Evolutionary conservation across 805 yeast species (phyloP).

Genomic region (Candida boleticola): DNA sequence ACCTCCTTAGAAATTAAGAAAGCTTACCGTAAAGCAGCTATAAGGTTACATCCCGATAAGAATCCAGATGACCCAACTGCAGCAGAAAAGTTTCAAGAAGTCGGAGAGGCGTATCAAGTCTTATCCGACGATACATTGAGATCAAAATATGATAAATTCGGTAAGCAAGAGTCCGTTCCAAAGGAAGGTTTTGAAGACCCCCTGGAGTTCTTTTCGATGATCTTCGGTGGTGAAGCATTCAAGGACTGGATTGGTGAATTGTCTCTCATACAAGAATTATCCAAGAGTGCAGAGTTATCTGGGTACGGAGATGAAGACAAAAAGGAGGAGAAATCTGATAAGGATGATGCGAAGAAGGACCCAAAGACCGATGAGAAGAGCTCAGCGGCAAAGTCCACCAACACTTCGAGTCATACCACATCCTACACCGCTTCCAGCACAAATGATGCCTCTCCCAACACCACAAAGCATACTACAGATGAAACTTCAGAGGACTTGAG

Average conservation of each 20-base stretch:
- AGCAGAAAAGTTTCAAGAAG: slow-evolving; percentile 44
- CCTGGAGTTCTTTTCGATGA: slow-evolving; percentile 73
- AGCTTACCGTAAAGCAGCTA: slow-evolving; percentile 46
- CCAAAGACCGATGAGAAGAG: slow-evolving; percentile 36
- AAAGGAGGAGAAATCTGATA: too few relatives aligned
- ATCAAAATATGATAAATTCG: slow-evolving; percentile 68
- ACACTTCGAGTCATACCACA: neutral
- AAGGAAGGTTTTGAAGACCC: slow-evolving; percentile 79
- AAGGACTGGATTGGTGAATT: slow-evolving; percentile 82
- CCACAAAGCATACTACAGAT: neutral
- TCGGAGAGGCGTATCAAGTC: slow-evolving; percentile 75
- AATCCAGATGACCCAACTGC: slow-evolving; percentile 46
- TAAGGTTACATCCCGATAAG: slow-evolving; percentile 43
- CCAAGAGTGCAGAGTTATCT: slow-evolving; percentile 41
- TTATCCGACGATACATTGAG: slow-evolving; percentile 64
- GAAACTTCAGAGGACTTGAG: neutral
- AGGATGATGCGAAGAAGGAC: slow-evolving; percentile 22
- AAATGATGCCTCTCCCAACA: neutral
- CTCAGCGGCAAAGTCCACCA: slow-evolving; percentile 14
- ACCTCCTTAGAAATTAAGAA: slow-evolving; percentile 44
- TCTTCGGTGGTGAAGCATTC: slow-evolving; percentile 84
- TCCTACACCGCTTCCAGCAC: neutral
- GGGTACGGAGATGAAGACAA: slow-evolving; percentile 33
- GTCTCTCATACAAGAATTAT: slow-evolving; percentile 47
- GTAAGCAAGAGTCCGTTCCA: slow-evolving; percentile 70